phyloP scores from a whole-genome alignment of 164 flowering plant genomes.

The Aristolochia fimbriata region DNA sequence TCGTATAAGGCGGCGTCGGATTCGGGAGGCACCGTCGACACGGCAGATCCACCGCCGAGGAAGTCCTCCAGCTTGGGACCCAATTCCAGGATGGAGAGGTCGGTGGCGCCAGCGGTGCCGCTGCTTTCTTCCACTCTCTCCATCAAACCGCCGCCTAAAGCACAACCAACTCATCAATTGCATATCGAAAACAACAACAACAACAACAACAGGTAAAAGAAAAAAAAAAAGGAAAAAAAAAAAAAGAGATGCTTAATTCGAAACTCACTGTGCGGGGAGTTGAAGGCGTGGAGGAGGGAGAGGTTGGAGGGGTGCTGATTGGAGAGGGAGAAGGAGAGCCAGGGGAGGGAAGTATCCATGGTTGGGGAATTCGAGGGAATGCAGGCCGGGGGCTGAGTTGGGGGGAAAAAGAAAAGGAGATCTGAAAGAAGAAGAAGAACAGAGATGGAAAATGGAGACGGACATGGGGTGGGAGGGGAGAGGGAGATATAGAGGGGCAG shows the following conservation, averaged over 20 bases:
- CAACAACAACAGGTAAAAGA: neutral
- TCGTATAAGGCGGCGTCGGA: constrained; percentile 25
- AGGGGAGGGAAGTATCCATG: constrained; percentile 2
- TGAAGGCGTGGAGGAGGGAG: constrained; percentile 10
- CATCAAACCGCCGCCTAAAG: constrained; percentile 3
- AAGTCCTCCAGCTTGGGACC: constrained; percentile 67
- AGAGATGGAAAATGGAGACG: neutral
- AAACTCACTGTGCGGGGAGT: neutral
- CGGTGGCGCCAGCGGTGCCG: constrained; percentile 8
- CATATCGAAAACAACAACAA: neutral
- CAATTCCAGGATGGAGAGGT: constrained; percentile 23
- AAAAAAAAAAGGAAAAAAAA: neutral
- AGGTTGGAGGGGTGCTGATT: constrained; percentile 8
- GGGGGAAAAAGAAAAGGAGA: neutral
- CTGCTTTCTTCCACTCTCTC: constrained; percentile 8
- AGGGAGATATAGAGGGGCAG: neutral
- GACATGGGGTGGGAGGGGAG: neutral
- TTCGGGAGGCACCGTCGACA: constrained; percentile 8
- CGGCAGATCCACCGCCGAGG: constrained; percentile 28
- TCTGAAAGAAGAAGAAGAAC: too few species aligned
- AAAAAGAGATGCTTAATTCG: too few species aligned
- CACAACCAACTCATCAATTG: neutral
- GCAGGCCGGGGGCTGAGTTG: neutral
- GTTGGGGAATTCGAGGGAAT: neutral
- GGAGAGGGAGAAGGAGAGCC: constrained; percentile 13